A percentile compares a stretch with the other conserved stretches of the same genome.
Conservation (phyloP, 768 basidiomycete genomes). For the Agaricus blazei region DNA sequence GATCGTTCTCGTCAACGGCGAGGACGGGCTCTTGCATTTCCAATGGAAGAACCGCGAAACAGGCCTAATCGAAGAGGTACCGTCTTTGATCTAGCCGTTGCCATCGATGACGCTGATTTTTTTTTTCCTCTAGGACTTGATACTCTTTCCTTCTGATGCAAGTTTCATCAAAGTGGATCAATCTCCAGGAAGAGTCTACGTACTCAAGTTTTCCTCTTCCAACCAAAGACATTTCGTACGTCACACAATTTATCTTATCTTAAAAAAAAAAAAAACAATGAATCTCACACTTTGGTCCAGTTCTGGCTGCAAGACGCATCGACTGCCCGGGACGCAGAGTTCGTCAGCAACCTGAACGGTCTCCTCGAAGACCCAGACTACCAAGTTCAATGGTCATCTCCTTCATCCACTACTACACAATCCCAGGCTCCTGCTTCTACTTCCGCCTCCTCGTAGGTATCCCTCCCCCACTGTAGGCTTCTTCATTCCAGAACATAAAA, state of each 20-base stretch:
- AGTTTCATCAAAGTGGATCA: slow-evolving; percentile 71
- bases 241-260: not conserved
- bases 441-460: slow-evolving; percentile 27
- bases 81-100: slow-evolving; percentile 8
- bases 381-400: slow-evolving; percentile 55
- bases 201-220: slow-evolving; percentile 89
- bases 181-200: slow-evolving; percentile 68
- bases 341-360: slow-evolving; percentile 66
- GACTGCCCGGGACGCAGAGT: slow-evolving; percentile 63
- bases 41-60: slow-evolving; percentile 73
- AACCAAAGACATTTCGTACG: slow-evolving; percentile 83
- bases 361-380: slow-evolving; percentile 64
- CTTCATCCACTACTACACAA: slow-evolving; percentile 37
- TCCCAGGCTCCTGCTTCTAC: slow-evolving; percentile 23
- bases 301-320: slow-evolving; percentile 89
- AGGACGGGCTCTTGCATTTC: slow-evolving; percentile 76
- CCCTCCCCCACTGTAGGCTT: not conserved
- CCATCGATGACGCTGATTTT: not conserved
- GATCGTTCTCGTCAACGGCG: slow-evolving; percentile 59
- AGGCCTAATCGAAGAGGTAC: slow-evolving; percentile 57
- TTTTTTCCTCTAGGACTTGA: slow-evolving; percentile 56
- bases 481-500: slow-evolving; percentile 5
- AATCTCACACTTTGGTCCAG: slow-evolving; percentile 27
- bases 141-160: slow-evolving; percentile 85
- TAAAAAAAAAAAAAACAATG: not conserved